phyloP scores from a whole-genome alignment of 139 green algal genomes.

The Eudorina sp. region DNA sequence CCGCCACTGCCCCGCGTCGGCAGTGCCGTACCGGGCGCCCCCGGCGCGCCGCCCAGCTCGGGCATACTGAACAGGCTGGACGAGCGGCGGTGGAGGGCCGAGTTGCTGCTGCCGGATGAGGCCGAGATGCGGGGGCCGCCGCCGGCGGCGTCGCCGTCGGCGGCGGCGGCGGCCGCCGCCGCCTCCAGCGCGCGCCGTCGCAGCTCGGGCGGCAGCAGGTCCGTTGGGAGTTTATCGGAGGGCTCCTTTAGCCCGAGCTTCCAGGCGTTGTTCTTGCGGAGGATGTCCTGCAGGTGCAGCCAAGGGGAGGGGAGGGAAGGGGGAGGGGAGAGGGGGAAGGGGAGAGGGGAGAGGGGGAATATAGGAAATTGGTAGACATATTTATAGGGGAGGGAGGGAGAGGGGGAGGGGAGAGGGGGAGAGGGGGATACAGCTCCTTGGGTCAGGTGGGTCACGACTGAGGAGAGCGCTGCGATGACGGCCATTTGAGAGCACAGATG shows the following conservation, averaged over 20 bases:
- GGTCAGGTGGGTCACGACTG: neutral
- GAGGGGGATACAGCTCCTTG: neutral
- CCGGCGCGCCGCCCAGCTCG: neutral
- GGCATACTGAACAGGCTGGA: neutral
- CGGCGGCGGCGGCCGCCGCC: neutral
- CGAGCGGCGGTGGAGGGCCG: neutral
- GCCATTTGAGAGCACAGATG: no score
- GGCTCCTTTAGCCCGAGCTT: slow-evolving; percentile 53
- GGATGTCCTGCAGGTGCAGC: neutral
- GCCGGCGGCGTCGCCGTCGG: neutral
- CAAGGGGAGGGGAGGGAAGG: neutral
- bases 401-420: neutral
- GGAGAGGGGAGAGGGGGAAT: neutral
- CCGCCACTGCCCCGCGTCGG: neutral
- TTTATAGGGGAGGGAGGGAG: neutral
- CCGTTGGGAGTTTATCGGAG: neutral
- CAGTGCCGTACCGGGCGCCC: neutral
- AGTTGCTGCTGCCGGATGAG: slow-evolving; percentile 1
- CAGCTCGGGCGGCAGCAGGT: slow-evolving; percentile 37
- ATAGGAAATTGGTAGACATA: no score
- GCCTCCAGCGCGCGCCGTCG: neutral
- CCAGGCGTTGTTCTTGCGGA: slow-evolving; percentile 58
- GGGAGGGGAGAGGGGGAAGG: neutral
- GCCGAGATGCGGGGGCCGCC: neutral
- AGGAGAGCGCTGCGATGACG: no score